A percentile compares a stretch with the other conserved stretches of the same genome.
These are phyloP conservation scores for Metschnikowia peoriensis DNA, from an alignment of 805 yeast genomes.

Conservation along the genomic window DNA sequence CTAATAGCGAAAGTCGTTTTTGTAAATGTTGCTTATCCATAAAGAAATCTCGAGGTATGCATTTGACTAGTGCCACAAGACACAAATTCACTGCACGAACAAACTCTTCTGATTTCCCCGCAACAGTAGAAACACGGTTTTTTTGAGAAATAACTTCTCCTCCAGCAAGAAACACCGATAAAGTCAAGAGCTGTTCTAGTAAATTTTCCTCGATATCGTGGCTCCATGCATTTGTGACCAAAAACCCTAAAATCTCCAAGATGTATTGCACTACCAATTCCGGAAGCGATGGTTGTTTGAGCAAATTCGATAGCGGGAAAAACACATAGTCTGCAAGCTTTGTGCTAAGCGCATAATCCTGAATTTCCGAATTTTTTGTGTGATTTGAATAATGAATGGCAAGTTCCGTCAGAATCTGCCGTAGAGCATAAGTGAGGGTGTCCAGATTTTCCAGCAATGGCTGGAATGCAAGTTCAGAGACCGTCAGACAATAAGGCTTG, in stretches of 20 bases:
- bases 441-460: conserved; percentile 10
- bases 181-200: conserved; percentile 36
- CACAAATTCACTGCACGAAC: conserved; percentile 18
- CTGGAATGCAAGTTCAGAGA: conserved; percentile 24
- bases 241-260: conserved; percentile 28
- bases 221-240: conserved; percentile 32
- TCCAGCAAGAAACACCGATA: conserved; percentile 26
- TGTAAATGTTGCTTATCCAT: conserved; percentile 5
- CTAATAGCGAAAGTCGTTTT: conserved; percentile 27
- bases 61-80: conserved; percentile 14
- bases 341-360: conserved; percentile 24
- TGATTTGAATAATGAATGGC: conserved; percentile 1
- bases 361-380: neutral
- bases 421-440: conserved; percentile 1
- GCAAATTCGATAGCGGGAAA: conserved; percentile 35
- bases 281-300: conserved; percentile 27
- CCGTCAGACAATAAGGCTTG: conserved; percentile 31
- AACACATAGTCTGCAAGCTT: conserved; percentile 42
- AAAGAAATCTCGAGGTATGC: conserved; percentile 23
- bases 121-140: conserved; percentile 1
- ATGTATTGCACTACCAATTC: conserved; percentile 22
- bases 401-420: conserved; percentile 9
- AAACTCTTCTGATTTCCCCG: conserved; percentile 16
- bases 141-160: conserved; percentile 9
- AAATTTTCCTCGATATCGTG: conserved; percentile 21